Conservation (phyloP, 225 moss, liverwort and hornwort species). For the Sphagnum tenellum region DNA sequence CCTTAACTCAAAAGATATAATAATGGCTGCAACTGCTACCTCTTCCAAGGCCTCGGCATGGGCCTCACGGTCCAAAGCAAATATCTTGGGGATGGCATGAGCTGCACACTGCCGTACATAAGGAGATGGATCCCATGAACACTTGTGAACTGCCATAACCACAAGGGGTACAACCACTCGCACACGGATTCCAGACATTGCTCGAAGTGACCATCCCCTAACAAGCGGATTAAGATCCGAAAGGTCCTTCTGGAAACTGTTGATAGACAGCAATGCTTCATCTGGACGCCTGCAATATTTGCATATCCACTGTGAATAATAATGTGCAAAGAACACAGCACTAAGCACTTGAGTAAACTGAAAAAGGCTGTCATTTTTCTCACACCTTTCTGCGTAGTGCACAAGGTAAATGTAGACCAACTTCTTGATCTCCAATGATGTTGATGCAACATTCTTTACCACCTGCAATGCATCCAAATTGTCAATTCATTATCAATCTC, state of each 20-base stretch:
- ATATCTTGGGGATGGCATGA: conserved; percentile 86
- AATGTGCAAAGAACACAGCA: neutral
- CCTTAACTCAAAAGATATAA: neutral
- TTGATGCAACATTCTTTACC: conserved; percentile 93
- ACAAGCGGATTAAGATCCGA: conserved; percentile 92
- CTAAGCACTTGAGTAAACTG: neutral
- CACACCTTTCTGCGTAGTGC: conserved; percentile 99
- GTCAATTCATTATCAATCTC: no score
- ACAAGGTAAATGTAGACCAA: conserved; percentile 99
- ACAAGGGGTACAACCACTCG: conserved; percentile 94
- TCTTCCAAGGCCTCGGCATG: conserved; percentile 75
- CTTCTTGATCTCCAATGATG: conserved; percentile 96
- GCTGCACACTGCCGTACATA: conserved; percentile 96
- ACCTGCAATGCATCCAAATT: conserved; percentile 45
- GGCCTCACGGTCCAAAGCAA: conserved; percentile 75
- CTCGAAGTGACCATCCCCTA: conserved; percentile 89
- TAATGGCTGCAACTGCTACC: conserved; percentile 22
- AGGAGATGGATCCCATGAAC: conserved; percentile 84
- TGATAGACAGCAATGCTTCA: conserved; percentile 95
- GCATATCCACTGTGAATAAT: neutral
- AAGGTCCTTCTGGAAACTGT: conserved; percentile 96
- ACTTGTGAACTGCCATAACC: conserved; percentile 89
- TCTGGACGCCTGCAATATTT: conserved; percentile 71
- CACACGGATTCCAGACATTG: conserved; percentile 97
- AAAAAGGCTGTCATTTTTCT: neutral